Conservation (phyloP, 306 rosid species). For the Comarum palustre region DNA sequence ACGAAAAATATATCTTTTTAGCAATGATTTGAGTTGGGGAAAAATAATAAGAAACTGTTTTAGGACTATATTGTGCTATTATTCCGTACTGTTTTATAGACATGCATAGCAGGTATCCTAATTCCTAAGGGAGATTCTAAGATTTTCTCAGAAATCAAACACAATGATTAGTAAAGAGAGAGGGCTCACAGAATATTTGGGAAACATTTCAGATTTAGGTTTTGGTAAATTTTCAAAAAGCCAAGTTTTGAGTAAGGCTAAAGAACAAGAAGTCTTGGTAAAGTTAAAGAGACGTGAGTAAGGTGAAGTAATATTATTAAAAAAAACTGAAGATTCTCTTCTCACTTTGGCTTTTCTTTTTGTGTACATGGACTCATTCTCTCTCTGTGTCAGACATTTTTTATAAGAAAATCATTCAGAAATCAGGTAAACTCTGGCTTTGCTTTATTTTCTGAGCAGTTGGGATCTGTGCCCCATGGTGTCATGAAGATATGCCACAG, state of each 20-base stretch:
- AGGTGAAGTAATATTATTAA: slow-evolving; percentile 34
- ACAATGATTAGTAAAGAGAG: slow-evolving; percentile 16
- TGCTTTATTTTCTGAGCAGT: slow-evolving; percentile 61
- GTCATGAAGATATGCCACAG: slow-evolving; percentile 33
- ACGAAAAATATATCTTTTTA: background rate
- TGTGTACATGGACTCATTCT: slow-evolving; percentile 30
- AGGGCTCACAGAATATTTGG: slow-evolving; percentile 46
- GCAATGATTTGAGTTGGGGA: background rate
- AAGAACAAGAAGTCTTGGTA: slow-evolving; percentile 19
- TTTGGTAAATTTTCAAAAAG: slow-evolving; percentile 12
- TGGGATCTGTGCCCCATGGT: slow-evolving; percentile 77
- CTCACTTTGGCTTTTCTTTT: slow-evolving; percentile 34
- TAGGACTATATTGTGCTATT: background rate
- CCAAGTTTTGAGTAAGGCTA: slow-evolving; percentile 1
- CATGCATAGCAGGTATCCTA: slow-evolving; percentile 13
- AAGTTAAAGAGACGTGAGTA: slow-evolving; percentile 22
- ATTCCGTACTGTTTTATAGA: slow-evolving; percentile 13
- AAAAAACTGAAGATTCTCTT: slow-evolving; percentile 63
- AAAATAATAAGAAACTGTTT: background rate
- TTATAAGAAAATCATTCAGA: slow-evolving; percentile 70
- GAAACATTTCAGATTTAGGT: slow-evolving; percentile 32
- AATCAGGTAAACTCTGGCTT: slow-evolving; percentile 65
- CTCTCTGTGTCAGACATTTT: slow-evolving; percentile 50
- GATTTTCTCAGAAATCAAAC: slow-evolving; percentile 6
- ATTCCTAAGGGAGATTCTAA: background rate